Evolutionary conservation across 2,329 filamentous ascomycete genomes (phyloP), one percentile per base, ranked within the genome.

Genomic region (Penicillium sp.): DNA sequence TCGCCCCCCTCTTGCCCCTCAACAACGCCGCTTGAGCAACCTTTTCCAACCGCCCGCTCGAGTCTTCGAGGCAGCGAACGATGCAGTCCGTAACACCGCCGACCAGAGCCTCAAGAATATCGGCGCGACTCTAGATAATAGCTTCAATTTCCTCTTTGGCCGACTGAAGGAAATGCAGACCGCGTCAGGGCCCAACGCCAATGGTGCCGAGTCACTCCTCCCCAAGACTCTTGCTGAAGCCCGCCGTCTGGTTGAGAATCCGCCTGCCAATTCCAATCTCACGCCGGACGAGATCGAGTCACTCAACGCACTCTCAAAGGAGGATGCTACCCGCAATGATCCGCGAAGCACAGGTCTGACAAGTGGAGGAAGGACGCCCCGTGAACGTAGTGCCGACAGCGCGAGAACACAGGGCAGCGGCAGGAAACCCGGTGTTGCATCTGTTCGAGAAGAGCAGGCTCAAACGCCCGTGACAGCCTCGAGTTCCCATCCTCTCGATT

Each of bases 151-250:
- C 65, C 74, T 98, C 25, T 82, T 98, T 46, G 91, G 91, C 12
- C 88, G 90, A 57, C 76, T 96, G 18, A 88, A 86, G 52, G 90
- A 95, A 51, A 56, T 71, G 42, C 70, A 72, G 44, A 66, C 76
- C 46, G 83, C 58, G 72, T 81, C 67, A 62, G 68, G 53, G 61
- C 64, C 64, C 66, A 76, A 57, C 60, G 70, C 59, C 58, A 59
- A 65, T 13, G 62, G 62, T n/a, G 47, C 46, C 33, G 58, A 48
- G 24, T 70, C 82, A 5, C 63, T 76, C 36, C 77, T 95, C 0
- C 93, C 93, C 1, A 91, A 88, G 61, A 98, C 93, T 1, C 75
- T 98, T 0, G 93, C 95, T 59, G 93, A 98, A 61, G 93, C 91
- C 12, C 80, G 90, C 40, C 91, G 90, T 65, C 79, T 98, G 9